Conservation (phyloP, 129 eudicot species). For the Helichrysum umbraculigerum region DNA sequence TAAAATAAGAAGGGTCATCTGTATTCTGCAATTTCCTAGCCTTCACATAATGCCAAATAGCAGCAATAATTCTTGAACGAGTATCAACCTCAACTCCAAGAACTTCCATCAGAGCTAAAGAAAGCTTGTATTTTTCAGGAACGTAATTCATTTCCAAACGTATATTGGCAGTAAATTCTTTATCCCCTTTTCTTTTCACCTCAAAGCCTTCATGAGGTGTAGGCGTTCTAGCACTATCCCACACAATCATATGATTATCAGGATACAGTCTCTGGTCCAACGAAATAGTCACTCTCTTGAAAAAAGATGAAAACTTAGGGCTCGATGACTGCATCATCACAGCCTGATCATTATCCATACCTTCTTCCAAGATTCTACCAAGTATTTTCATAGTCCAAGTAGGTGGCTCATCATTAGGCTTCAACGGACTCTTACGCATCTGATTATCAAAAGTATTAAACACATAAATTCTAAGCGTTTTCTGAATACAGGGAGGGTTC, state of each 20-base stretch:
- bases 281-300: constrained; percentile 6
- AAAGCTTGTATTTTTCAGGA: constrained; percentile 18
- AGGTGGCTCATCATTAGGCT: constrained; percentile 12
- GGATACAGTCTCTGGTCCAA: constrained; percentile 18
- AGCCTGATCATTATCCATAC: constrained; percentile 19
- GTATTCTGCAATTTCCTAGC: constrained; percentile 20
- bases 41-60: constrained; percentile 20
- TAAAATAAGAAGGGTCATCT: constrained; percentile 19
- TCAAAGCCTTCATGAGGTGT: constrained; percentile 22
- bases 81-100: constrained; percentile 23
- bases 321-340: constrained; percentile 3
- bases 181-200: constrained; percentile 20
- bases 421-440: constrained; percentile 8
- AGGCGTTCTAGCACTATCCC: constrained; percentile 20
- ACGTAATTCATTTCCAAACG: constrained; percentile 19
- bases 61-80: constrained; percentile 22
- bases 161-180: constrained; percentile 16
- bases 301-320: constrained; percentile 12
- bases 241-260: constrained; percentile 17
- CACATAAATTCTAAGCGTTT: constrained; percentile 13
- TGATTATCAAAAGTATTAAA: constrained; percentile 18
- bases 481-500: constrained; percentile 19
- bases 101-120: constrained; percentile 16
- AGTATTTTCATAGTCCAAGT: constrained; percentile 18
- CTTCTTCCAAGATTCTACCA: constrained; percentile 18